Base-by-base conservation (phyloP, 2,329 filamentous ascomycete genomes). In the Hymenoscyphus occultus region DNA sequence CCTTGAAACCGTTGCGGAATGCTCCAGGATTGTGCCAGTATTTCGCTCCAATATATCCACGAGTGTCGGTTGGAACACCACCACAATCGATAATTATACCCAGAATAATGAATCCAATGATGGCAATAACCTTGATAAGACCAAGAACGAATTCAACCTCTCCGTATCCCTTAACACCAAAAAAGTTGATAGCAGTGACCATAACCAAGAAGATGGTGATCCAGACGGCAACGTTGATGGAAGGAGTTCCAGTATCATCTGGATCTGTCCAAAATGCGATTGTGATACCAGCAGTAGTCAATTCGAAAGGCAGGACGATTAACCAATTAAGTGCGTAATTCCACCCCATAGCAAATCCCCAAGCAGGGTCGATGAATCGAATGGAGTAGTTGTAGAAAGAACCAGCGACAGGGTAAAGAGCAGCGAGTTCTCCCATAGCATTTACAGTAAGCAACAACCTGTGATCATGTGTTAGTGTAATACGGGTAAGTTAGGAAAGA, bases 341-440 rank as follows among this genome's bases (percentile, higher is more conserved):
- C 92, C 92, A 96, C 22, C 92, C 93, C 62, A 64, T 64, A 39
- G 62, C 62, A 31, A 64, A 65, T 51, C 93, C 93, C 92, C 92
- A 97, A 0, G 92, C 93, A 0, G 93, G 93, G 73, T 97, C 93
- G n/a, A 98, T 80, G 73, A 98, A 97, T 10, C 94, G 87, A 32
- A 92, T 96, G 13, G 93, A 95, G 80, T 94, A 97, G 19, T 92
- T 89, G 2, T 92, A 92, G 76, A 97, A 97, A 12, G 92, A 95
- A 64, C 94, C 94, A 39, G 93, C 91, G 39, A 97, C 90, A 9
- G 94, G 94, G 73, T 94, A 97, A n/a, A 93, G 57, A 65, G 71
- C 72, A 73, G 56, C n/a, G n/a, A 22, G 19, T 14, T 58, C 39
- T 59, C 48, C 48, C 19, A 59, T 5, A 72, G 92, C 97, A 48